Base-by-base conservation (phyloP, 2,329 filamentous ascomycete genomes). In the Diaporthe destruens region DNA sequence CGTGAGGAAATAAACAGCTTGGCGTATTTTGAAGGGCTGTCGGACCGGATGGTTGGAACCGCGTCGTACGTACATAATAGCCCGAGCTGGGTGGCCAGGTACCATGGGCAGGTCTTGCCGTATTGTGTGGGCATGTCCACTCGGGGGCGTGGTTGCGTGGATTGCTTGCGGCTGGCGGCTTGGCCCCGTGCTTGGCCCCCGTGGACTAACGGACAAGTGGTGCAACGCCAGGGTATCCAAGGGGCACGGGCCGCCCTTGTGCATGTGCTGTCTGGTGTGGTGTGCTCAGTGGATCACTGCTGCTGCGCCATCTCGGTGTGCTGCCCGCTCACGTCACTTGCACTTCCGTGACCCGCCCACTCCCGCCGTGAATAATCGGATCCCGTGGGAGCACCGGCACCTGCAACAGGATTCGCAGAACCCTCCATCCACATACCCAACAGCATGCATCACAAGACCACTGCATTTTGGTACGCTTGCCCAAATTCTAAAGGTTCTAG, bases 131-230 rank as follows among this genome's bases (percentile, higher is more conserved):
- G 61, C 61, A 36, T 51, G 29, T 25, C 61, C 44, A 51, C 61
- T 51, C 20, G 29, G 11, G 11, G 44, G 20, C 32, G 39, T 47
- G 39, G 9, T 8, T 3, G 54, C 25, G 53, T 69, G 54, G 42
- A n/a, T 69, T 69, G 67, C 67, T 57, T 49, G 53, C 55, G 67
- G 67, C 67, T 57, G 36, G 53, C 55, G 67, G 53, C 67, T 56
- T 69, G 29, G 42, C 54, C 67, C 67, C 53, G 39, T 49, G 61
- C 61, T 53, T 66, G 61, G 61, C 61, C 61, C 59, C 61, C 47
- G 32, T 39, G 25, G 47, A 36, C 61, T 39, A 51, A 66, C 32
- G 32, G 61, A 66, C 61, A 66, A 53, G 61, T 12, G 47, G 61
- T 66, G 61, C 61, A 66, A 51, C 61, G 61, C 61, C 44, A 34